These are phyloP conservation scores for Paracorniculantispora psalliotae DNA, from an alignment of 2,329 filamentous ascomycete species.

Conservation along the genomic window DNA sequence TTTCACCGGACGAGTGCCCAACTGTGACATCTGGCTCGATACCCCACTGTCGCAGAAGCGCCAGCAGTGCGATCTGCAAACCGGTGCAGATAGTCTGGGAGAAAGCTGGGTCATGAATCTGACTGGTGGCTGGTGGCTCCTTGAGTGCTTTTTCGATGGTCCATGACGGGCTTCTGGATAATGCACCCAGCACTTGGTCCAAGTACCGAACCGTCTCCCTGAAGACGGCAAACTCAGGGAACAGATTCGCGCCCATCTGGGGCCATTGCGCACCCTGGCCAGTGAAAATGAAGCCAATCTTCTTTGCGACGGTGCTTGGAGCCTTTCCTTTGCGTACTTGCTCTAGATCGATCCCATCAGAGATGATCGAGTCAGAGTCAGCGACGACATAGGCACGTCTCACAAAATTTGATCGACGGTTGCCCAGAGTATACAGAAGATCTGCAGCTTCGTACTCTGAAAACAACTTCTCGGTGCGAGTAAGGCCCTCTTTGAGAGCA, in stretches of 20 bases:
- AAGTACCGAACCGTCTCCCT: slow-evolving; percentile 19
- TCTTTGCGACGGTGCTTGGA: background rate
- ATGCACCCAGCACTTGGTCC: background rate
- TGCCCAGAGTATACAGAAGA: background rate
- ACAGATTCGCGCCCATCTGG: slow-evolving; percentile 26
- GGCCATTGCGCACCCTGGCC: slow-evolving; percentile 28
- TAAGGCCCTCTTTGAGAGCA: background rate
- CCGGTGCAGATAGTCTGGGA: slow-evolving; percentile 35
- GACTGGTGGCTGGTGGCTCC: slow-evolving; percentile 17
- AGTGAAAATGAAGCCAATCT: slow-evolving; percentile 23
- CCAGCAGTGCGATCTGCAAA: slow-evolving; percentile 37
- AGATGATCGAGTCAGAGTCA: background rate
- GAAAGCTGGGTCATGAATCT: slow-evolving; percentile 31
- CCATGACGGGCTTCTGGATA: background rate
- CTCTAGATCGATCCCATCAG: background rate
- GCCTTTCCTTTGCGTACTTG: background rate
- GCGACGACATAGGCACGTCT: background rate
- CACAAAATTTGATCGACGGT: background rate
- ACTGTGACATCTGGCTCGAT: slow-evolving; percentile 30
- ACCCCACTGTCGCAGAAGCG: slow-evolving; percentile 34
- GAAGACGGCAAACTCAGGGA: slow-evolving; percentile 25
- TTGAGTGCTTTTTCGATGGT: background rate
- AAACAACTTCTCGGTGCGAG: background rate
- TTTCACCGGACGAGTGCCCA: slow-evolving; percentile 40
- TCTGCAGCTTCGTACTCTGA: background rate